Percentiles rank a stretch among this genome's conserved stretches.
Conservation (phyloP, 1,284 basidiomycete genomes). For the Anthracocystis panici-leucophaei region DNA sequence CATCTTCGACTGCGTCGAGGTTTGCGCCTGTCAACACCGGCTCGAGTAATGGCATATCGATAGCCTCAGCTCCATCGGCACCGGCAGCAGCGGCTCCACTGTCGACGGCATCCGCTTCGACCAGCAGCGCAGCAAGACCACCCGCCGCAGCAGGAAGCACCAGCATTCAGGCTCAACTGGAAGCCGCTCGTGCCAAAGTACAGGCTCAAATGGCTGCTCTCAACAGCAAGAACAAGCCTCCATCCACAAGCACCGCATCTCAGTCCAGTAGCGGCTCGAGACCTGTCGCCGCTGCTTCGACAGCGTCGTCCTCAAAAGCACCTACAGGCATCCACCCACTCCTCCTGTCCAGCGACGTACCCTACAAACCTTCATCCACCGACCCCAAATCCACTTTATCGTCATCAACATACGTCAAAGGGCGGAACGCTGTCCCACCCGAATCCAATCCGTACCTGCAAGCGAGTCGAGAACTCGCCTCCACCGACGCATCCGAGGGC, state of each 20-base stretch:
- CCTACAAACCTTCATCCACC: slow-evolving; percentile 7
- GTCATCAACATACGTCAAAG: slow-evolving; percentile 21
- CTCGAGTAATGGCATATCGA: background rate
- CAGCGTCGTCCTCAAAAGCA: slow-evolving; percentile 19
- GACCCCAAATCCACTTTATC: background rate
- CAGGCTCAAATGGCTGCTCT: slow-evolving; percentile 47
- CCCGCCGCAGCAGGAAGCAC: background rate
- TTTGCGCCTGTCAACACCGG: slow-evolving; percentile 1
- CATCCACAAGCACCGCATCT: background rate
- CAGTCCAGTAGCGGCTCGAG: slow-evolving; percentile 4
- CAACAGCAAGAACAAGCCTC: slow-evolving; percentile 18
- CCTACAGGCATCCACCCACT: slow-evolving; percentile 63
- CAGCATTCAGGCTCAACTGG: slow-evolving; percentile 55
- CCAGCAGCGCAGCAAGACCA: slow-evolving; percentile 2
- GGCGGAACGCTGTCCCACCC: slow-evolving; percentile 7
- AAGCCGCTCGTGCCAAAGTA: slow-evolving; percentile 51
- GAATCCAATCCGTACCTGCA: slow-evolving; percentile 62
- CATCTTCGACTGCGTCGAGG: slow-evolving; percentile 6
- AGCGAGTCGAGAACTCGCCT: slow-evolving; percentile 18
- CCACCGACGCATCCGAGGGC: slow-evolving; percentile 15
- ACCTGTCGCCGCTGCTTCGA: background rate
- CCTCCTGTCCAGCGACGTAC: slow-evolving; percentile 33
- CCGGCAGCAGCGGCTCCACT: background rate
- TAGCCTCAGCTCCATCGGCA: background rate
- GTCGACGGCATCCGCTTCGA: background rate